Conservation (phyloP, 768 basidiomycete genomes). For the Dentipellis sp. region DNA sequence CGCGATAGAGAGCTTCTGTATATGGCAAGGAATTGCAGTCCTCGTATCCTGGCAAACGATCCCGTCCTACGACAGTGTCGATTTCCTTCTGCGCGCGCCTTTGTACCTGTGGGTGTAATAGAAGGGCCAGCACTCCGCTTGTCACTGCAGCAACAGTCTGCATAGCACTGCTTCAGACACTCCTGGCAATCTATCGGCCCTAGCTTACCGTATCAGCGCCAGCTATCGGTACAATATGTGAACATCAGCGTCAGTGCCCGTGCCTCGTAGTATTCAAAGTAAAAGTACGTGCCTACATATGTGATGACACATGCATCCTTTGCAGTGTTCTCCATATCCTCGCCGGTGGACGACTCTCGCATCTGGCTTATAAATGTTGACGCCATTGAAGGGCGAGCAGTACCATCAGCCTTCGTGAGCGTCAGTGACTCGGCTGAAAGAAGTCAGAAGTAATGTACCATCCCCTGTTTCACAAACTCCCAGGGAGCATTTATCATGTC, state of each 20-base stretch:
- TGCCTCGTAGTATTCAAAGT: background rate
- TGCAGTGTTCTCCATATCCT: background rate
- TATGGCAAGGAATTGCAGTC: conserved; percentile 8
- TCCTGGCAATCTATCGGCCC: background rate
- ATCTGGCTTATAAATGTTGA: background rate
- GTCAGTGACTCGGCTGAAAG: background rate
- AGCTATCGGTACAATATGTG: background rate
- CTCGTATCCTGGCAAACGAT: conserved; percentile 2
- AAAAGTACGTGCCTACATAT: background rate
- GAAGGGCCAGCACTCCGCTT: conserved; percentile 1
- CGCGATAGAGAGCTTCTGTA: conserved; percentile 6
- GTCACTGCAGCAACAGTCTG: conserved; percentile 1
- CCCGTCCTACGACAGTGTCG: background rate
- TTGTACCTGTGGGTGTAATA: conserved; percentile 7
- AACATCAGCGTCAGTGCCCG: background rate
- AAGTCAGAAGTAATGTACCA: background rate
- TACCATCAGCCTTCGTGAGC: background rate
- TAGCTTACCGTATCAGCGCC: background rate
- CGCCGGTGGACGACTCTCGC: background rate
- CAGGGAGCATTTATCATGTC: background rate
- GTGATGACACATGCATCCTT: background rate
- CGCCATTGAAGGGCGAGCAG: background rate
- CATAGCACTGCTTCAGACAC: background rate
- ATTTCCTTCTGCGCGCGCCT: conserved; percentile 6
- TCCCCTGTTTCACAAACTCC: background rate